Base-by-base conservation (phyloP, 768 basidiomycete species). In the Suillus luteus region DNA sequence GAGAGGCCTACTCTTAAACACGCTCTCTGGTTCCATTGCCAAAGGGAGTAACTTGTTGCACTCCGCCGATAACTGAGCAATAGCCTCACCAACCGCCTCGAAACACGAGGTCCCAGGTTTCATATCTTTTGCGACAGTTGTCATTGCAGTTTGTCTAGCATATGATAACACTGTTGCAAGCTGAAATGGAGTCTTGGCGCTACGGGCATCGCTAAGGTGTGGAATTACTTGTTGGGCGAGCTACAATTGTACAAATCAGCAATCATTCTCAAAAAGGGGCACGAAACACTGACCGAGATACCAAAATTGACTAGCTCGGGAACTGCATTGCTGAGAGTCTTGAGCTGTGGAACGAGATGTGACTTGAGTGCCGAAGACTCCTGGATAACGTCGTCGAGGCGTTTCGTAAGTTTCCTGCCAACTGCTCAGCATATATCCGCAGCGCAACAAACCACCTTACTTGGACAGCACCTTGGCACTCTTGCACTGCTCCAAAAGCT, bases 301-400 rank as follows among this genome's bases (percentile, higher is more conserved):
- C 93, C 93, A 72, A 96, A 93, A 76, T 96, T 93, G 67, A 95
- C 89, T 11, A 95, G 84, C 65, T 92, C 92, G 1, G 89, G 86
- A 1, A 93, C 87, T 35, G 84, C 79, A 62, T 90, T 87, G 69
- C 85, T 86, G n/a, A 94, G 74, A 3, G 81, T 80, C 65, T 90
- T 86, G 71, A 95, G 84, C 54, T 91, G 90, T 3, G 88, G 85
- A 14, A 91, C 79, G 35, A 95, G 82, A 70, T 86, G 83, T 0
- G 86, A 77, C 69, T 87, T 89, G 55, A 97, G 81, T 0, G 95
- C 93, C 0, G 84, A 75, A 9, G 88, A 89, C 40, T 88, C 85
- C 61, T 86, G 81, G 10, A 84, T 84, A 37, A 97, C 82, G 54
- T 95, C 93, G 63, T 96, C 92, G 55, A 98, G 73, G 2, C 92